These are phyloP conservation scores for Pterocarpus macrocarpus DNA, from an alignment of 306 rosid species.

Conservation along the genomic window DNA sequence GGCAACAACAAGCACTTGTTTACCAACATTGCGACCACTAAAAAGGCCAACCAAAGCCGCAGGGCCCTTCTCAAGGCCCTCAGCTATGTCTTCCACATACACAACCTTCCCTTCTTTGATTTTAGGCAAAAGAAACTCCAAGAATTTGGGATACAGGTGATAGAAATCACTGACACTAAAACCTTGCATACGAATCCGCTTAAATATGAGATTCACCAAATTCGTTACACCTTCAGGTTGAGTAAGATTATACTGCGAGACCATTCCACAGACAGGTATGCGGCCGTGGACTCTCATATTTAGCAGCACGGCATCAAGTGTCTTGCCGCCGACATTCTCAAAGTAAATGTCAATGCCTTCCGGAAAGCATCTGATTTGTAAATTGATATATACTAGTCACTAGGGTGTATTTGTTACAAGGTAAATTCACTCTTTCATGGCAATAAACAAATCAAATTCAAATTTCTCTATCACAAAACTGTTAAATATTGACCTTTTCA, in stretches of 20 bases:
- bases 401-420: not conserved
- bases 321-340: constrained; percentile 52
- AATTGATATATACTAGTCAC: not conserved
- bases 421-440: not conserved
- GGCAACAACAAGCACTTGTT: constrained; percentile 49
- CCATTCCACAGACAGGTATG: constrained; percentile 50
- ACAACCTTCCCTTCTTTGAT: constrained; percentile 48
- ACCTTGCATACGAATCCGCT: constrained; percentile 41
- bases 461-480: not conserved
- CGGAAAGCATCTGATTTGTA: constrained; percentile 44
- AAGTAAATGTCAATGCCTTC: constrained; percentile 53
- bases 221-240: constrained; percentile 48
- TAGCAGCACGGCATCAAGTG: constrained; percentile 49
- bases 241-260: constrained; percentile 52
- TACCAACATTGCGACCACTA: constrained; percentile 49
- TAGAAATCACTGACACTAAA: constrained; percentile 16
- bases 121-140: constrained; percentile 45
- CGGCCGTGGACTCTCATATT: constrained; percentile 49
- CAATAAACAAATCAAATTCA: not conserved
- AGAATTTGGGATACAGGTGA: constrained; percentile 46
- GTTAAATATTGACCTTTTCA: constrained; percentile 35
- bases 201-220: constrained; percentile 39
- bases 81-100: constrained; percentile 47
- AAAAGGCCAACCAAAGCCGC: constrained; percentile 46
- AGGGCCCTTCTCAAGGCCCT: constrained; percentile 53